Evolutionary conservation across 805 yeast species (phyloP), one percentile per base, ranked within the genome.

Genomic region (Maudiozyma barnettii): DNA sequence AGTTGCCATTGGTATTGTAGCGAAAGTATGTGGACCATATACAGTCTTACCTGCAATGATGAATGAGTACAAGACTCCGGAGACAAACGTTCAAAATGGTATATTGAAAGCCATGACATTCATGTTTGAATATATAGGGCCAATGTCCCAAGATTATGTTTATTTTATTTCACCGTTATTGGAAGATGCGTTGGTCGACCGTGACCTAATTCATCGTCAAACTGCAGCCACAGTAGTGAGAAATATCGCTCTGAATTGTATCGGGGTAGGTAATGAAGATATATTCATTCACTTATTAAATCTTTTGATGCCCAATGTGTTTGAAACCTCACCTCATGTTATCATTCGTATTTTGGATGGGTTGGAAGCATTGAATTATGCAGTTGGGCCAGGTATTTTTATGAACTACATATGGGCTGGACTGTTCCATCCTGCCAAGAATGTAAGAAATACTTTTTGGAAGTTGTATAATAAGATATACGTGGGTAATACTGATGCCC

Each of bases 1-100:
- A 5, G 97, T 93, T 38, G 99, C 99, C 0, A 86, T 93, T 54
- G 99, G 95, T 35, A 89, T 93, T 55, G 95, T 93, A 8, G 98
- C 98, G 0, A 93, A 90, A 49, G 80, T 84, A 0, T 93, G 98
- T 64, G 78, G 87, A 0, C 96, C 98, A 0, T 93, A 85, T 65
- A 87, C 97, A 0, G 95, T 91, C 0, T 65, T 93, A 8, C 99
- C 99, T 0, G 95, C 96, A 0, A 69, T 93, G 44, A 85, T 93
- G 95, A 89, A 91, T 64, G 99, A 93, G 64, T 93, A 91, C 63
- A 74, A 95, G 46, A 83, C 86, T 2, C 96, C 96, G 0, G 97
- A 90, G 51, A 78, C 81, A 43, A 89, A 90, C 58, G 96, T 93
- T 6, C 98, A 91, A 64, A 90, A 93, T 64, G 98, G 98, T 71